Percentiles rank a stretch among this genome's conserved stretches.
phyloP scores from a whole-genome alignment of 805 yeast species.

The Pichia kluyveri region DNA sequence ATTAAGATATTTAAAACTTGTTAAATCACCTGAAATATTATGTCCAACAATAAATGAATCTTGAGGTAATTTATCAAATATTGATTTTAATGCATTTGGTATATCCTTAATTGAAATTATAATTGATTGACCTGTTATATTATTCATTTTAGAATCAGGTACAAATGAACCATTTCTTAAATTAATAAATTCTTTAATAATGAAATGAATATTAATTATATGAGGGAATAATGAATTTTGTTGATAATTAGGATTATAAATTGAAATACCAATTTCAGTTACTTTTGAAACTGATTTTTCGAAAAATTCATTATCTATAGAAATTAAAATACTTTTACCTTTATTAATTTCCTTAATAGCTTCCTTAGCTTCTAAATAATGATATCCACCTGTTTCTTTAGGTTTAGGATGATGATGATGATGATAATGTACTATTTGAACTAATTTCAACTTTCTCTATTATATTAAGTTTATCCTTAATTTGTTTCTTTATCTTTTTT shows the following conservation, averaged over 20 bases:
- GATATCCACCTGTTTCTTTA: not conserved
- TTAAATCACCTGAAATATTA: constrained; percentile 20
- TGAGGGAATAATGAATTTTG: constrained; percentile 23
- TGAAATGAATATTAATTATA: constrained; percentile 21
- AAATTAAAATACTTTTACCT: constrained; percentile 15
- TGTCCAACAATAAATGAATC: constrained; percentile 23
- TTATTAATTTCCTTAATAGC: constrained; percentile 17
- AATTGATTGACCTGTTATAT: constrained; percentile 23
- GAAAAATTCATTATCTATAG: constrained; percentile 22
- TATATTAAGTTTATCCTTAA: too few relatives aligned
- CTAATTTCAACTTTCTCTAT: too few relatives aligned
- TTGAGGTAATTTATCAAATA: constrained; percentile 11
- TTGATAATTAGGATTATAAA: constrained; percentile 25
- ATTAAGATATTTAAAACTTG: constrained; percentile 11
- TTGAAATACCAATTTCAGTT: constrained; percentile 23
- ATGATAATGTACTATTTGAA: too few relatives aligned
- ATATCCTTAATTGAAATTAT: constrained; percentile 12
- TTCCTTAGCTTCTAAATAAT: constrained; percentile 15
- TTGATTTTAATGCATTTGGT: constrained; percentile 9
- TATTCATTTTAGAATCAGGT: constrained; percentile 20
- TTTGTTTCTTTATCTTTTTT: too few relatives aligned
- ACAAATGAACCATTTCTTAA: constrained; percentile 18
- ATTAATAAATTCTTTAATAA: constrained; percentile 16
- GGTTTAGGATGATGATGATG: too few relatives aligned
- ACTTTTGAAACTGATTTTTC: constrained; percentile 13